Percentiles rank a stretch among this genome's conserved stretches.
Evolutionary conservation across 768 basidiomycete species (phyloP).

Genomic region (Leccinum rimulosum): DNA sequence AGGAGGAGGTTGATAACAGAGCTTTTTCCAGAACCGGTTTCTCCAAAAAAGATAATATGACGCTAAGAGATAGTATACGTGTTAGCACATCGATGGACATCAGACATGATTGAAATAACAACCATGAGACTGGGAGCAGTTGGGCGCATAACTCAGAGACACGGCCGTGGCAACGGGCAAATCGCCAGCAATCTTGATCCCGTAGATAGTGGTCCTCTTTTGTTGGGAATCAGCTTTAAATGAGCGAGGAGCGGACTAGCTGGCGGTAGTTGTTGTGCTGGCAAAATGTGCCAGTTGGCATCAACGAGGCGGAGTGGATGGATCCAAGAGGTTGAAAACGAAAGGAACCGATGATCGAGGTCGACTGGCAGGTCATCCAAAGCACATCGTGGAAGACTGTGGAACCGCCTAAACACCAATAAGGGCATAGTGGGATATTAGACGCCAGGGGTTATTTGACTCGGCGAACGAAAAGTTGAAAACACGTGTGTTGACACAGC

Average conservation of each 20-base stretch:
- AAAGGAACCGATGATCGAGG: neutral
- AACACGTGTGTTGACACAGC: constrained; percentile 12
- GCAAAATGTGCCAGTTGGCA: neutral
- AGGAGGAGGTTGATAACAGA: constrained; percentile 28
- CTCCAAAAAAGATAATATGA: constrained; percentile 24
- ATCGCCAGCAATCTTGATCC: neutral
- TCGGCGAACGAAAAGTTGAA: neutral
- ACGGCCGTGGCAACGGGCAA: neutral
- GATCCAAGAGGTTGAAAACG: neutral
- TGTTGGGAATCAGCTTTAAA: neutral
- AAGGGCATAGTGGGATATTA: neutral
- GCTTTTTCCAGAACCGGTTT: constrained; percentile 27
- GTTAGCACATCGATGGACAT: neutral
- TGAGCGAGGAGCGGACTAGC: neutral
- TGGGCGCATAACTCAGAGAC: neutral
- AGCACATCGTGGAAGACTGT: neutral
- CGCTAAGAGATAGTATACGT: neutral
- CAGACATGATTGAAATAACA: neutral
- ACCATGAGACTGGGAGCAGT: neutral
- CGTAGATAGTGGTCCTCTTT: neutral
- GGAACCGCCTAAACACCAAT: neutral
- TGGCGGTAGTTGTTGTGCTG: neutral
- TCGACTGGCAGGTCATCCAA: neutral
- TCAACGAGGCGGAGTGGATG: neutral
- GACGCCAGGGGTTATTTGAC: neutral